Conservation (phyloP, 257 asterid species). For the Jacaranda copaia region DNA sequence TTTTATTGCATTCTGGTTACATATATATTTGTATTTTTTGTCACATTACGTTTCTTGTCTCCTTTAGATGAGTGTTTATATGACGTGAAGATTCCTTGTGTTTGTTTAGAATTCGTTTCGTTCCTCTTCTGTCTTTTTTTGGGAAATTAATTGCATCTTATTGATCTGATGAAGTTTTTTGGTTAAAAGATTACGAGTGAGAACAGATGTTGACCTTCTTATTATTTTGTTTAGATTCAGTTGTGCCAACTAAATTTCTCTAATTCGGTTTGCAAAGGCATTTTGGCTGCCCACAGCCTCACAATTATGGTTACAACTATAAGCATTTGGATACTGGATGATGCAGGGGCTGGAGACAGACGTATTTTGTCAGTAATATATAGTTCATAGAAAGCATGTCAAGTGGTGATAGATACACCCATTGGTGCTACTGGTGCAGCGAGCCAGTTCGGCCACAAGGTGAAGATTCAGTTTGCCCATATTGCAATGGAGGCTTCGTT, state of each 20-base stretch:
- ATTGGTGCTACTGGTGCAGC: slow-evolving; percentile 61
- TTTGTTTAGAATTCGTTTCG: not conserved
- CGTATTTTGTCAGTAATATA: not conserved
- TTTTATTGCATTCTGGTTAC: not conserved
- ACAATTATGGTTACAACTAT: not conserved
- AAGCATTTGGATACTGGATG: not conserved
- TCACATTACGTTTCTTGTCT: not conserved
- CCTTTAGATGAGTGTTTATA: not conserved
- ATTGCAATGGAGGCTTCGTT: slow-evolving; percentile 55
- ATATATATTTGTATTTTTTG: not conserved
- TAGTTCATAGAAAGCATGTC: slow-evolving; percentile 11
- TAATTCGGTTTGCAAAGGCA: not conserved
- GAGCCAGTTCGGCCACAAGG: slow-evolving; percentile 44
- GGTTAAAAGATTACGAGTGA: not conserved
- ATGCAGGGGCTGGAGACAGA: not conserved
- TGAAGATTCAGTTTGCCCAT: slow-evolving; percentile 46
- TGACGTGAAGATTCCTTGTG: not conserved
- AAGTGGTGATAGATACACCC: slow-evolving; percentile 31
- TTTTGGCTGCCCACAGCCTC: too few species aligned
- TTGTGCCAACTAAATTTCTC: not conserved
- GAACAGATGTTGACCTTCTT: not conserved
- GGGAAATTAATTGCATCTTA: too few species aligned
- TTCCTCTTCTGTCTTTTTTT: not conserved
- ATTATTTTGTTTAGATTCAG: not conserved
- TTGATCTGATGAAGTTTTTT: too few species aligned